A percentile compares a stretch with the other conserved stretches of the same genome.
Evolutionary conservation across 148 eudicot species (phyloP).

Genomic region (Fallopia convolvulus): DNA sequence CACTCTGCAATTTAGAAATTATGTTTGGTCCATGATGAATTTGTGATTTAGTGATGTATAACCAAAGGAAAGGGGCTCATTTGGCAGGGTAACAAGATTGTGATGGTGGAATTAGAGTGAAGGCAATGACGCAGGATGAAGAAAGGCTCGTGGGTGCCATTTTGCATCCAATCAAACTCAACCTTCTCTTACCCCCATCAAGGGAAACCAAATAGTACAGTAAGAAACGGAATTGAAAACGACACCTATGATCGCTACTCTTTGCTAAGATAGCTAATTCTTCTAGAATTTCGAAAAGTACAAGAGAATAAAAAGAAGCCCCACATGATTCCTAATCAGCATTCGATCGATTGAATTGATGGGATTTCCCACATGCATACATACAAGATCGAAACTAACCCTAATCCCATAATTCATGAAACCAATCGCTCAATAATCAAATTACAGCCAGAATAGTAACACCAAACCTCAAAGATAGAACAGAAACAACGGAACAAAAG

Average conservation of each 20-base stretch:
- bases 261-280: background rate
- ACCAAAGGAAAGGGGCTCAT: background rate
- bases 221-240: background rate
- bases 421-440: background rate
- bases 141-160: background rate
- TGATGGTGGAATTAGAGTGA: background rate
- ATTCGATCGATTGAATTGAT: background rate
- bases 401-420: background rate
- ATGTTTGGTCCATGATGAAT: too few relatives aligned
- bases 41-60: background rate
- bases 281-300: background rate
- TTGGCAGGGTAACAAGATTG: background rate
- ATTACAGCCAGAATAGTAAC: background rate
- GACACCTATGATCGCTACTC: background rate
- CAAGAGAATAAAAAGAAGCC: background rate
- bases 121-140: background rate
- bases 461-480: background rate
- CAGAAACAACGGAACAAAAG: background rate
- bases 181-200: background rate
- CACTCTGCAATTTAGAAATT: constrained; percentile 29
- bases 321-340: background rate
- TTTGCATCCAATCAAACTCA: background rate
- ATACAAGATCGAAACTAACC: background rate
- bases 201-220: background rate
- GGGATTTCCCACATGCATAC: background rate